Percentiles rank a stretch among this genome's conserved stretches.
These are phyloP conservation scores for Leishmania turanica DNA, from an alignment of 208 protist species.

Conservation along the genomic window DNA sequence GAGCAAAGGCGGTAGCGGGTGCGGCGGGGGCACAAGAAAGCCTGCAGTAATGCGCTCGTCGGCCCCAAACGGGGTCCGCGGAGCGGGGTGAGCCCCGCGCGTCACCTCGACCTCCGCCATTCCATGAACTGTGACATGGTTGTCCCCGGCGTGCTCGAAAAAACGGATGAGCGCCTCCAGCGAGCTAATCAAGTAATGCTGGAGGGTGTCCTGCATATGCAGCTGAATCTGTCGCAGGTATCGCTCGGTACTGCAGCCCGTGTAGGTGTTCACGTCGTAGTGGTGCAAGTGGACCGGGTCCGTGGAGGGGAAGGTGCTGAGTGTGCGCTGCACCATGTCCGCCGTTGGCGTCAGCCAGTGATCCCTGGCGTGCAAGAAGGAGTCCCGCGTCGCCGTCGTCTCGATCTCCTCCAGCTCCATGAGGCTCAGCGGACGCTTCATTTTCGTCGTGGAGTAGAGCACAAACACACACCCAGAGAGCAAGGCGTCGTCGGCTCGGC, in stretches of 20 bases:
- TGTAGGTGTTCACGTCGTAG: constrained; percentile 88
- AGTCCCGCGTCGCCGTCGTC: constrained; percentile 65
- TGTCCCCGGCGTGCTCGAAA: constrained; percentile 78
- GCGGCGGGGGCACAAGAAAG: constrained; percentile 39
- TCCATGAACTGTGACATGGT: constrained; percentile 42
- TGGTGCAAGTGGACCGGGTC: constrained; percentile 85
- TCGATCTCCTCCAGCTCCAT: constrained; percentile 93
- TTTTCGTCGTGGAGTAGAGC: constrained; percentile 42
- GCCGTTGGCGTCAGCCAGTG: constrained; percentile 71
- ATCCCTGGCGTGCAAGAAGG: constrained; percentile 70
- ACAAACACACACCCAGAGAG: constrained; percentile 77
- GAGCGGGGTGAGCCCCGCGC: constrained; percentile 34
- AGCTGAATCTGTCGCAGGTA: constrained; percentile 91
- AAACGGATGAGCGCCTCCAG: constrained; percentile 86
- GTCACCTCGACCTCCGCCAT: constrained; percentile 62
- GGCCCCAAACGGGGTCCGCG: constrained; percentile 45
- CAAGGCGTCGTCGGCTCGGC: constrained; percentile 74
- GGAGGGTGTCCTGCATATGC: constrained; percentile 94
- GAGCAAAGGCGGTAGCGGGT: constrained; percentile 60
- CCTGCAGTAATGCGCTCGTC: constrained; percentile 39
- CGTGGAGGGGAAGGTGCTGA: constrained; percentile 16
- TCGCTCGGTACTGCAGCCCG: constrained; percentile 91
- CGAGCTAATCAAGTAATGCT: constrained; percentile 62
- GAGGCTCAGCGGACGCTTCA: constrained; percentile 64
- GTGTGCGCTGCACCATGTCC: constrained; percentile 53